Evolutionary conservation across 148 eudicot genomes (phyloP).

Genomic region (Spergularia marina): DNA sequence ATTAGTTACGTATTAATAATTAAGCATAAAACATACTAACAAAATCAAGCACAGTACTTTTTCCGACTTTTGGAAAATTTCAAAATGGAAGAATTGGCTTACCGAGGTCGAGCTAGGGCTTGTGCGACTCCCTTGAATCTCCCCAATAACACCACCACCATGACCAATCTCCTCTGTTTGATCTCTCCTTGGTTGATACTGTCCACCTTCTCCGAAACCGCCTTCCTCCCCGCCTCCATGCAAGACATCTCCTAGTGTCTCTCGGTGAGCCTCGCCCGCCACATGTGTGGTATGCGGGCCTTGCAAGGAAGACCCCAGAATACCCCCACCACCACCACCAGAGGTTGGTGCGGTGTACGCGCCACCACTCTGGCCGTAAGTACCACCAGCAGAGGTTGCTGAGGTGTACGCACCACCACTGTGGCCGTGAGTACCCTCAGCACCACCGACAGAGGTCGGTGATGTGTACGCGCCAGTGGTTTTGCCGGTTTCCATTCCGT

Average conservation of each 20-base stretch:
- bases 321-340: conserved; percentile 9
- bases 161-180: conserved; percentile 5
- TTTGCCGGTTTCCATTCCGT: not conserved
- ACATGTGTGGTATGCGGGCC: not conserved
- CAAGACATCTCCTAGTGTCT: conserved; percentile 28
- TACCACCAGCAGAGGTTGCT: not conserved
- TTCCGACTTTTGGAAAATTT: no score
- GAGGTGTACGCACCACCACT: not conserved
- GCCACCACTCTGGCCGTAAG: not conserved
- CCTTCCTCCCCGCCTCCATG: conserved; percentile 10
- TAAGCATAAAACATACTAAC: not conserved
- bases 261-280: not conserved
- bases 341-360: conserved; percentile 7
- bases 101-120: conserved; percentile 52
- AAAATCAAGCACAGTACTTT: no score
- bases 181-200: conserved; percentile 31
- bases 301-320: not conserved
- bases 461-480: not conserved
- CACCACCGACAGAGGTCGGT: not conserved
- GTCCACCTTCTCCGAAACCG: conserved; percentile 22
- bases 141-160: conserved; percentile 11
- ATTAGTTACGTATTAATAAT: no score
- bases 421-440: no score
- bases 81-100: conserved; percentile 1
- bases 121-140: conserved; percentile 39